Conservation (phyloP, 352 stramenopile genomes). For the Phytophthora parvispora region DNA sequence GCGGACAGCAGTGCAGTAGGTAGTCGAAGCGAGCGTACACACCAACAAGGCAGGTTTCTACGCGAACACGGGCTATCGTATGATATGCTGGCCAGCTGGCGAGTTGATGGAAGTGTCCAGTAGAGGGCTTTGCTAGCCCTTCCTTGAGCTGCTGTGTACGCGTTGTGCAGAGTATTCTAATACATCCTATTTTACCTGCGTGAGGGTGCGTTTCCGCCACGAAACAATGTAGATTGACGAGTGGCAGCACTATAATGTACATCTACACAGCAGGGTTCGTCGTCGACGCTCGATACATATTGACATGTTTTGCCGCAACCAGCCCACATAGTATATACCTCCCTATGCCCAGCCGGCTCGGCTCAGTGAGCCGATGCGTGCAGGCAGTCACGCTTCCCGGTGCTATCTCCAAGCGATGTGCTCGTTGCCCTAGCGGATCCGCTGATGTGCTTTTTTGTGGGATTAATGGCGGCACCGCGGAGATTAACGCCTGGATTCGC, state of each 20-base stretch:
- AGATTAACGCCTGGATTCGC: slow-evolving; percentile 9
- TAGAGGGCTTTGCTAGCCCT: background rate
- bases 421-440: slow-evolving; percentile 4
- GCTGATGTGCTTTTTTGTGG: slow-evolving; percentile 2
- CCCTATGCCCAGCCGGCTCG: background rate
- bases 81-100: slow-evolving; percentile 13
- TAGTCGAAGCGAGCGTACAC: no score
- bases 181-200: no score
- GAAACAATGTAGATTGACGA: slow-evolving; percentile 38
- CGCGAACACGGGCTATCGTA: slow-evolving; percentile 8
- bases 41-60: background rate
- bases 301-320: background rate
- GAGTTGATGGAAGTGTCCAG: background rate
- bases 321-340: no score
- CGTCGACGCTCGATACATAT: no score
- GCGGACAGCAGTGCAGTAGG: background rate
- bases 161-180: background rate
- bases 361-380: slow-evolving; percentile 3
- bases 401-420: slow-evolving; percentile 15
- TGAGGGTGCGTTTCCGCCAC: no score
- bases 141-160: background rate
- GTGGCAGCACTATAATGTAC: background rate
- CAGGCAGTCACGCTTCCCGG: slow-evolving; percentile 14
- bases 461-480: background rate
- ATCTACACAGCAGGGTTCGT: no score